Evolutionary conservation across 768 basidiomycete genomes (phyloP), one percentile per base, ranked within the genome.

Genomic region (Agrocybe chaxingu): DNA sequence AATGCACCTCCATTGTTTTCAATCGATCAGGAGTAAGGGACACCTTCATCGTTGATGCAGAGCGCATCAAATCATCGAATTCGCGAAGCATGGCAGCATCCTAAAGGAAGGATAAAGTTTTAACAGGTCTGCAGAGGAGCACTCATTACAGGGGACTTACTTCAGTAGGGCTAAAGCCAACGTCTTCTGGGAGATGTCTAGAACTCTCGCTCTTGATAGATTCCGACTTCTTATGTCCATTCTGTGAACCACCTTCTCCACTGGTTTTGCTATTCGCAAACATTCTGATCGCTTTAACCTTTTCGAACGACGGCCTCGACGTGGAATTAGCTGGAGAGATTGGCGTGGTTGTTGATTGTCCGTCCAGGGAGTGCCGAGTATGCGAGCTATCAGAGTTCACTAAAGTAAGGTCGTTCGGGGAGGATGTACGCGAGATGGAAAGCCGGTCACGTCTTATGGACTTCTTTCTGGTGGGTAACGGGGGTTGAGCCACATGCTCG

Each of bases 1-100:
- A 35, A 75, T 81, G 63, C 70, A 95, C 94, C 79, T 97, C 93
- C 82, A 96, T 95, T 44, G 84, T 91, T 64, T 85, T 89, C 50
- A 98, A 75, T 47, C 95, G 80, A 73, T 97, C 93, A 50, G 95
- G 95, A 32, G 95, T 98, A 55, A 97, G 78, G 37, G 93, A 96
- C 59, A 98, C 85, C 65, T 92, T 97, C 88, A 97, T 89, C 13
- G 95, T 98, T 51, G 87, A 78, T 52, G 87, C 82, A 51, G 90
- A 92, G 45, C 82, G 83, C 84, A 98, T 87, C 67, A 98, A 74
- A 66, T 92, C 85, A 68, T 98, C 95, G 66, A 98, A 98, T 65
- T 96, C 90, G 55, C 88, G 85, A 49, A 81, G 74, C 59, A 78
- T 65, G 55, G 72, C 64, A 63, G 79, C 66, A 63, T 83, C 80